These are phyloP conservation scores for Lipomyces chichibuensis DNA, from an alignment of 805 yeast genomes.

Conservation along the genomic window DNA sequence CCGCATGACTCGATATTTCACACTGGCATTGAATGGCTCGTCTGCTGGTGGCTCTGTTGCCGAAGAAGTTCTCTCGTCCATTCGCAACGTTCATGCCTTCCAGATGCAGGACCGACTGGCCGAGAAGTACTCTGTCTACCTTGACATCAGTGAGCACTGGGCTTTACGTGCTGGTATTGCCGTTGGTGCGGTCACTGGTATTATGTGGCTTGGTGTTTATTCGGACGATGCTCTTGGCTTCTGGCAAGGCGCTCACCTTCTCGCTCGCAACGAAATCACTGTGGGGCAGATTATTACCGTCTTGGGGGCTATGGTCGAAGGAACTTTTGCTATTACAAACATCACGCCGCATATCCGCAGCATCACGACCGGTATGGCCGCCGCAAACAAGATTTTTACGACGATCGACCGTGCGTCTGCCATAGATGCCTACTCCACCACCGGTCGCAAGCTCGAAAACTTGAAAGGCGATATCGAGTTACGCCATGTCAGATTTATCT, in stretches of 20 bases:
- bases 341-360: constrained; percentile 49
- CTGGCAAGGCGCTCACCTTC: constrained; percentile 50
- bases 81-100: constrained; percentile 42
- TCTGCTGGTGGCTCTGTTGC: constrained; percentile 43
- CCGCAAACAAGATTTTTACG: constrained; percentile 47
- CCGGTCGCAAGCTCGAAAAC: constrained; percentile 31
- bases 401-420: constrained; percentile 49
- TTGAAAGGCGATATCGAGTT: constrained; percentile 48
- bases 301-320: constrained; percentile 41
- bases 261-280: constrained; percentile 42
- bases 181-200: constrained; percentile 46
- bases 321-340: constrained; percentile 46
- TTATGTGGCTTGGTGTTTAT: constrained; percentile 47
- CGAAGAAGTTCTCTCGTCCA: constrained; percentile 40
- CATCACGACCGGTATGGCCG: constrained; percentile 47
- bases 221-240: constrained; percentile 49
- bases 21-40: constrained; percentile 31
- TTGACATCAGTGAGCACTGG: constrained; percentile 32
- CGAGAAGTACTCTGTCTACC: constrained; percentile 34
- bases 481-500: constrained; percentile 39
- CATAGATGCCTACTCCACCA: constrained; percentile 44
- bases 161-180: constrained; percentile 36
- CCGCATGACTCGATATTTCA: constrained; percentile 32
- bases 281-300: constrained; percentile 47
- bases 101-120: constrained; percentile 39